Evolutionary conservation across 2,329 filamentous ascomycete species (phyloP).

Genomic region (Fusarium graminum): DNA sequence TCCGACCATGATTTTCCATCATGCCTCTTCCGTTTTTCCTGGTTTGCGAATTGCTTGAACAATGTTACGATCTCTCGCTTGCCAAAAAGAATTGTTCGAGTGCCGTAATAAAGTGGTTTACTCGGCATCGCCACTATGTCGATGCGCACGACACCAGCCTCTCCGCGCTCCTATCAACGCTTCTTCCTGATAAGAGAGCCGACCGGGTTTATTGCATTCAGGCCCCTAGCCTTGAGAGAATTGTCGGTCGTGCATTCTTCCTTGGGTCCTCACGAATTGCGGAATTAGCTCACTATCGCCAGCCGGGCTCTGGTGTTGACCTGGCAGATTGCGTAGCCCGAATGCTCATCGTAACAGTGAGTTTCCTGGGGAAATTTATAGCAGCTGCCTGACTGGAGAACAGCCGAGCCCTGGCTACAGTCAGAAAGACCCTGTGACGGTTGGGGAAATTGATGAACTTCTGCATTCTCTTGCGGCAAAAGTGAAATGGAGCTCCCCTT

Average conservation of each 20-base stretch:
- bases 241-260: slow-evolving; percentile 75
- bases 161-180: slow-evolving; percentile 77
- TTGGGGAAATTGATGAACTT: slow-evolving; percentile 78
- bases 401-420: slow-evolving; percentile 60
- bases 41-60: slow-evolving; percentile 80
- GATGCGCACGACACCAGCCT: slow-evolving; percentile 68
- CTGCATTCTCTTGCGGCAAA: slow-evolving; percentile 76
- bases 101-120: slow-evolving; percentile 76
- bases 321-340: slow-evolving; percentile 78
- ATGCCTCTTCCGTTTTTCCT: slow-evolving; percentile 78
- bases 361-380: slow-evolving; percentile 35
- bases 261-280: slow-evolving; percentile 72
- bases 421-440: slow-evolving; percentile 62
- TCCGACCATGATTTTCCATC: slow-evolving; percentile 18
- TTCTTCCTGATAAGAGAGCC: slow-evolving; percentile 80
- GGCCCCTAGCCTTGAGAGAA: slow-evolving; percentile 69
- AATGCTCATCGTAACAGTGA: slow-evolving; percentile 71
- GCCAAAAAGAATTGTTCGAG: slow-evolving; percentile 51
- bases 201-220: slow-evolving; percentile 84
- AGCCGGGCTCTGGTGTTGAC: slow-evolving; percentile 70
- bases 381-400: not conserved
- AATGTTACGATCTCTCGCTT: slow-evolving; percentile 65
- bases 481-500: slow-evolving; percentile 77
- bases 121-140: slow-evolving; percentile 69
- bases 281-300: slow-evolving; percentile 73